A percentile compares a stretch with the other conserved stretches of the same genome.
These are phyloP conservation scores for Guadua angustifolia DNA, from an alignment of 176 grass and related monocot genomes.

Conservation along the genomic window DNA sequence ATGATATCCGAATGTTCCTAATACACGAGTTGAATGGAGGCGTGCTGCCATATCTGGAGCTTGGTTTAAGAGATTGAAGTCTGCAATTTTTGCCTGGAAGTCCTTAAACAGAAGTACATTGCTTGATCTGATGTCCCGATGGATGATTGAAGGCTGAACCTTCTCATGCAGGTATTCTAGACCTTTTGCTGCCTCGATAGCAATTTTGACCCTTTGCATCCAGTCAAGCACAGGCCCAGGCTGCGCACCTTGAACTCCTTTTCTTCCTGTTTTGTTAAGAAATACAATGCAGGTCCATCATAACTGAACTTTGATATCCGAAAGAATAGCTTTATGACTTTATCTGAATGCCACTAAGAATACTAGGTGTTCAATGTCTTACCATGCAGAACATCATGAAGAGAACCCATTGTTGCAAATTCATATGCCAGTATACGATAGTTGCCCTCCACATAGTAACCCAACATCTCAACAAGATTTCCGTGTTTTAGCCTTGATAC, in stretches of 20 bases:
- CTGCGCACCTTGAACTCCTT: slow-evolving; percentile 71
- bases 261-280: slow-evolving; percentile 56
- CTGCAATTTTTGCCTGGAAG: slow-evolving; percentile 79
- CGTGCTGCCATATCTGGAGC: slow-evolving; percentile 81
- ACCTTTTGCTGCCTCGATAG: slow-evolving; percentile 76
- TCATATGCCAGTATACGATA: slow-evolving; percentile 67
- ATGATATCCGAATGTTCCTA: slow-evolving; percentile 80
- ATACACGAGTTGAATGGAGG: slow-evolving; percentile 75
- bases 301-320: slow-evolving; percentile 23
- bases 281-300: slow-evolving; percentile 23
- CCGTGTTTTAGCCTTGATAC: slow-evolving; percentile 69
- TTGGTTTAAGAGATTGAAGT: slow-evolving; percentile 78
- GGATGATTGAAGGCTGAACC: slow-evolving; percentile 74
- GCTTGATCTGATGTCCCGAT: slow-evolving; percentile 80
- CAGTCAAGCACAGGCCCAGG: slow-evolving; percentile 77
- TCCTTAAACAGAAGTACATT: slow-evolving; percentile 77
- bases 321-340: slow-evolving; percentile 16
- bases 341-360: slow-evolving; percentile 8
- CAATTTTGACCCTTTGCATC: slow-evolving; percentile 74
- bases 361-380: slow-evolving; percentile 18
- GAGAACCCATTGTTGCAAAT: slow-evolving; percentile 80
- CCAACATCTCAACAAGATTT: slow-evolving; percentile 72
- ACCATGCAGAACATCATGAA: slow-evolving; percentile 89
- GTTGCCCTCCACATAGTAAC: slow-evolving; percentile 69
- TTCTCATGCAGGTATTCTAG: slow-evolving; percentile 81